These are phyloP conservation scores for Laburnicola sp. DNA, from an alignment of 2,329 filamentous ascomycete species.

Conservation along the genomic window DNA sequence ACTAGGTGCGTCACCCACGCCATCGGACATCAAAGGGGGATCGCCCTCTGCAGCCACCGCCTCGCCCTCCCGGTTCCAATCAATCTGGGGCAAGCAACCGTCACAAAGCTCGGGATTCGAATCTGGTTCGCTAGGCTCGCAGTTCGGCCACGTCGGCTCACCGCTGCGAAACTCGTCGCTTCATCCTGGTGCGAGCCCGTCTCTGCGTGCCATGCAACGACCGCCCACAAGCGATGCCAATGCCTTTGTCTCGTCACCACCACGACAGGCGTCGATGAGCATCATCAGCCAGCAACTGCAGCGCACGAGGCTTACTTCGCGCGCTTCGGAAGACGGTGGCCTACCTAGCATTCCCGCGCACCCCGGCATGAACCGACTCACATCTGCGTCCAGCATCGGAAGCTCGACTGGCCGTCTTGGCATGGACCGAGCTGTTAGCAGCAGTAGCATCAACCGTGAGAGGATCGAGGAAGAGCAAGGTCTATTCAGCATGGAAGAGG, in stretches of 20 bases:
- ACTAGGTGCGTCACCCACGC: constrained; percentile 52
- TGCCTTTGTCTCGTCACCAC: constrained; percentile 58
- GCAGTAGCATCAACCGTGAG: constrained; percentile 46
- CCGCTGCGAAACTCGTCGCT: constrained; percentile 65
- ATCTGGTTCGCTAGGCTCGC: constrained; percentile 45
- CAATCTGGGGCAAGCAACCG: constrained; percentile 58
- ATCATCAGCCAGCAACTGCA: constrained; percentile 63
- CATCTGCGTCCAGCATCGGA: constrained; percentile 38
- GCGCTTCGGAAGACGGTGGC: constrained; percentile 32
- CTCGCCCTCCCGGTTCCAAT: constrained; percentile 64
- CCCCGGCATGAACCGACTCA: constrained; percentile 68
- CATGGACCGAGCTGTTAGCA: constrained; percentile 46
- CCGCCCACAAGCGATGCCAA: constrained; percentile 53
- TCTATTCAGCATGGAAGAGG: constrained; percentile 49
- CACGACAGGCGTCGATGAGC: constrained; percentile 61
- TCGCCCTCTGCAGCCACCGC: constrained; percentile 57
- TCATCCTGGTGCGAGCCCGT: constrained; percentile 55
- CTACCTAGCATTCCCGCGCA: constrained; percentile 43
- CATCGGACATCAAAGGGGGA: constrained; percentile 49
- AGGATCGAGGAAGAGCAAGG: constrained; percentile 49
- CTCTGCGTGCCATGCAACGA: constrained; percentile 55
- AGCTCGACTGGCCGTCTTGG: constrained; percentile 36
- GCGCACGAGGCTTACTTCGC: constrained; percentile 47
- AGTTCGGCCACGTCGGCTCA: constrained; percentile 65
- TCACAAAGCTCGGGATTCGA: constrained; percentile 52